These are phyloP conservation scores for Lotus japonicus DNA, from an alignment of 306 rosid species.

Conservation along the genomic window DNA sequence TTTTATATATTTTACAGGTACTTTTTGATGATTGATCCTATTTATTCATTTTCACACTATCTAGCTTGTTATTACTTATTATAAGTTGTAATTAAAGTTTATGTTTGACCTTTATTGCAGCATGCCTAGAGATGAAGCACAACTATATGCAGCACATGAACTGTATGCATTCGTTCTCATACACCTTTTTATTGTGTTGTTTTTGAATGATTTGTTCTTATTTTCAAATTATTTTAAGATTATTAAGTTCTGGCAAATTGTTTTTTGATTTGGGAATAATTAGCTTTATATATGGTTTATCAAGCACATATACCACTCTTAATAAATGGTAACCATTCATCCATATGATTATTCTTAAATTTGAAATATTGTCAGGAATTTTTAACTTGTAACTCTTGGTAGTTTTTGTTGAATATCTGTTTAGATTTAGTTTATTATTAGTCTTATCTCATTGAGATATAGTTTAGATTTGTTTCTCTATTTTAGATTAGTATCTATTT, in stretches of 20 bases:
- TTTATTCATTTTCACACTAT: neutral
- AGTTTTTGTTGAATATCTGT: too few species aligned
- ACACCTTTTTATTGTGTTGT: neutral
- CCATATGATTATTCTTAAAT: neutral
- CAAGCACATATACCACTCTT: neutral
- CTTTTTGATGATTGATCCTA: neutral
- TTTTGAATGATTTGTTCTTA: neutral
- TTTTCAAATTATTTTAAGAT: neutral
- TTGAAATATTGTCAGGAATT: neutral
- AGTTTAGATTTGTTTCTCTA: too few species aligned
- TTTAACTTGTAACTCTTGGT: neutral
- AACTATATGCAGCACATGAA: conserved; percentile 69
- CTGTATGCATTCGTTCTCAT: conserved; percentile 48
- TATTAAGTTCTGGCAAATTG: neutral
- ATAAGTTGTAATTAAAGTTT: neutral
- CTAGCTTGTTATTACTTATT: neutral
- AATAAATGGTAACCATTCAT: neutral
- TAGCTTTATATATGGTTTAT: neutral
- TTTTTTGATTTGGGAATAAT: conserved; percentile 1
- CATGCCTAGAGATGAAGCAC: conserved; percentile 90
- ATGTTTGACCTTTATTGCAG: conserved; percentile 32
- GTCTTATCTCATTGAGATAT: too few species aligned
- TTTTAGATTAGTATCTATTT: too few species aligned
- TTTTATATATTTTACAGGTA: conserved; percentile 97
- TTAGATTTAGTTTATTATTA: too few species aligned